Evolutionary conservation across 345 rosid species (phyloP).

Genomic region (Passiflora organensis): DNA sequence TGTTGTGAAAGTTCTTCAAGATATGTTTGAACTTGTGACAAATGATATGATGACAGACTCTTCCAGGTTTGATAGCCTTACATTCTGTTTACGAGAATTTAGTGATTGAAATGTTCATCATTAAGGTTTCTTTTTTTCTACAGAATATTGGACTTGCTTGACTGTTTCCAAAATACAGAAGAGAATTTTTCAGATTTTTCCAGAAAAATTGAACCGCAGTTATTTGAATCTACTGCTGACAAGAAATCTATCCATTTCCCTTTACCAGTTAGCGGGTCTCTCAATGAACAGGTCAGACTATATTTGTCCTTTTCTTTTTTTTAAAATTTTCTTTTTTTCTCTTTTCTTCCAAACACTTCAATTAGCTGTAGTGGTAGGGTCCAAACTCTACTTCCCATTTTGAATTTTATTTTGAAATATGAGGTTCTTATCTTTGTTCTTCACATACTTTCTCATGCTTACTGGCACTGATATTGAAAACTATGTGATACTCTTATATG

Average conservation of each 20-base stretch:
- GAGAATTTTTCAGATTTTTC: slow-evolving; percentile 38
- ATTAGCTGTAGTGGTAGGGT: no score
- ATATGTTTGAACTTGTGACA: slow-evolving; percentile 83
- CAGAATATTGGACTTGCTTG: slow-evolving; percentile 29
- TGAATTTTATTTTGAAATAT: no score
- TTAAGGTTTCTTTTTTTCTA: neutral
- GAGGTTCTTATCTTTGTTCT: no score
- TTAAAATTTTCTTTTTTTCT: neutral
- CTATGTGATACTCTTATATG: no score
- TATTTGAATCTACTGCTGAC: slow-evolving; percentile 55
- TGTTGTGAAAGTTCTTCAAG: slow-evolving; percentile 82
- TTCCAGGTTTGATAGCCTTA: slow-evolving; percentile 48
- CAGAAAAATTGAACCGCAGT: slow-evolving; percentile 50
- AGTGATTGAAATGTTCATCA: neutral
- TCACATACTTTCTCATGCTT: no score
- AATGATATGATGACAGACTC: slow-evolving; percentile 75
- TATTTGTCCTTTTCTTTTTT: neutral
- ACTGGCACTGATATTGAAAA: no score
- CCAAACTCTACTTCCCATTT: no score
- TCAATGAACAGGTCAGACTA: slow-evolving; percentile 64
- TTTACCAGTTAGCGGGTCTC: slow-evolving; percentile 57
- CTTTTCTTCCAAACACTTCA: no score
- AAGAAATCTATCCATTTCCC: slow-evolving; percentile 64
- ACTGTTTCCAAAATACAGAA: slow-evolving; percentile 27
- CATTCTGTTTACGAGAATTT: slow-evolving; percentile 5